Conservation (phyloP, 1,139 yeast species). For the Hansenula sp. region DNA sequence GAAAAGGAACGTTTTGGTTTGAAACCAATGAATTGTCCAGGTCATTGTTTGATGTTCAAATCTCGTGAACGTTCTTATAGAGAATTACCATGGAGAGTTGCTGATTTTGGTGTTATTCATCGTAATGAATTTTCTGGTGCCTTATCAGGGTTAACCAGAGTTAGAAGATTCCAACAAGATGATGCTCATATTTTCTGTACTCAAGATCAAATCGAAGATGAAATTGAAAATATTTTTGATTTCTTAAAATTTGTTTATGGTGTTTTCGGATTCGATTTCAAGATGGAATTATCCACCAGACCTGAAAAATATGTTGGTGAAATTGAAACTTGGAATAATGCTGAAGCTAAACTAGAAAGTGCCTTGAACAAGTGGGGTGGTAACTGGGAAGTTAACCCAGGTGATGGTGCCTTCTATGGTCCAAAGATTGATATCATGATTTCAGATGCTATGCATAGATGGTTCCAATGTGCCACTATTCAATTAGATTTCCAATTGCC, state of each 20-base stretch:
- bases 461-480: conserved; percentile 98
- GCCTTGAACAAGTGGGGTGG: conserved; percentile 79
- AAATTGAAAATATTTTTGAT: conserved; percentile 75
- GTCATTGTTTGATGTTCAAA: conserved; percentile 88
- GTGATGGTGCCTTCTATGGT: conserved; percentile 98
- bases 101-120: conserved; percentile 94
- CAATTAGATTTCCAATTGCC: conserved; percentile 98
- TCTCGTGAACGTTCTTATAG: conserved; percentile 88
- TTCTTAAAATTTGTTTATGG: conserved; percentile 79
- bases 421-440: conserved; percentile 96
- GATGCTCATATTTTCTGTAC: conserved; percentile 98
- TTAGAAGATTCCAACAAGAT: conserved; percentile 97
- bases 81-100: conserved; percentile 94
- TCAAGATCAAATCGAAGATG: conserved; percentile 78
- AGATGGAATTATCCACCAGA: conserved; percentile 88
- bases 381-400: conserved; percentile 87
- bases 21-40: conserved; percentile 99
- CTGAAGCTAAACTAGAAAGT: conserved; percentile 71
- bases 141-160: conserved; percentile 85
- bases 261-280: conserved; percentile 82
- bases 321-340: conserved; percentile 81
- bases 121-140: conserved; percentile 96
- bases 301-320: conserved; percentile 92
- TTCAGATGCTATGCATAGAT: conserved; percentile 86
- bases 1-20: conserved; percentile 87